Percentiles rank a stretch among this genome's conserved stretches.
Evolutionary conservation across 106 monocot species (phyloP).

Genomic region (Acanthochlamys bracteata): DNA sequence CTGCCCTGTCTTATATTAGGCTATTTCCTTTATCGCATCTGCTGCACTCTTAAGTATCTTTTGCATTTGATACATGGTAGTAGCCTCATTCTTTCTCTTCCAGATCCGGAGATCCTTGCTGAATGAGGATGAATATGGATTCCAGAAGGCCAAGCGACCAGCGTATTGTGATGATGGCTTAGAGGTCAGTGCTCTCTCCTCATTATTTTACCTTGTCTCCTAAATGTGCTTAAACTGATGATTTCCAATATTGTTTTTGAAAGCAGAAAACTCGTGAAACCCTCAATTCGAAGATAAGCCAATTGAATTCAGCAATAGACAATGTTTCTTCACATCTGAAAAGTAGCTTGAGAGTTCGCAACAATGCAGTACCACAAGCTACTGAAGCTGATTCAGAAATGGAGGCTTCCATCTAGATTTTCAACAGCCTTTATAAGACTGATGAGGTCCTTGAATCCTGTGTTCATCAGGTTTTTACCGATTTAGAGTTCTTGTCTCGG

Average conservation of each 20-base stretch:
- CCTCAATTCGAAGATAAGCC: slow-evolving; percentile 64
- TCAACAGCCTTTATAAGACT: neutral
- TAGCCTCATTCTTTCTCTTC: neutral
- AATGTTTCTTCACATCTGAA: slow-evolving; percentile 71
- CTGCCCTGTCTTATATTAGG: neutral
- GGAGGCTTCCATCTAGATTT: slow-evolving; percentile 23
- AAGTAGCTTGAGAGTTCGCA: slow-evolving; percentile 20
- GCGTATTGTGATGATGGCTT: slow-evolving; percentile 75
- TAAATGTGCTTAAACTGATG: neutral
- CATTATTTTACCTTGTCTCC: neutral
- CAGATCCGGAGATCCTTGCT: slow-evolving; percentile 78
- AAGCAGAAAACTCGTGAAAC: slow-evolving; percentile 76
- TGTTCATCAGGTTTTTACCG: no score
- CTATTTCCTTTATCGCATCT: neutral
- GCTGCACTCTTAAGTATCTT: neutral
- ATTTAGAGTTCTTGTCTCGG: no score
- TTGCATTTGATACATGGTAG: neutral
- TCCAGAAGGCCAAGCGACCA: slow-evolving; percentile 46
- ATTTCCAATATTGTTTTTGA: neutral
- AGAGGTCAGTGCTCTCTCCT: slow-evolving; percentile 39
- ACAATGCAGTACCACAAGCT: slow-evolving; percentile 22
- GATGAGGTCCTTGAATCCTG: no score
- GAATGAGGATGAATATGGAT: slow-evolving; percentile 83
- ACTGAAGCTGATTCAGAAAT: slow-evolving; percentile 41
- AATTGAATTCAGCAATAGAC: slow-evolving; percentile 86